Conservation (phyloP, 2,329 filamentous ascomycete species). For the Xylaria sp. region DNA sequence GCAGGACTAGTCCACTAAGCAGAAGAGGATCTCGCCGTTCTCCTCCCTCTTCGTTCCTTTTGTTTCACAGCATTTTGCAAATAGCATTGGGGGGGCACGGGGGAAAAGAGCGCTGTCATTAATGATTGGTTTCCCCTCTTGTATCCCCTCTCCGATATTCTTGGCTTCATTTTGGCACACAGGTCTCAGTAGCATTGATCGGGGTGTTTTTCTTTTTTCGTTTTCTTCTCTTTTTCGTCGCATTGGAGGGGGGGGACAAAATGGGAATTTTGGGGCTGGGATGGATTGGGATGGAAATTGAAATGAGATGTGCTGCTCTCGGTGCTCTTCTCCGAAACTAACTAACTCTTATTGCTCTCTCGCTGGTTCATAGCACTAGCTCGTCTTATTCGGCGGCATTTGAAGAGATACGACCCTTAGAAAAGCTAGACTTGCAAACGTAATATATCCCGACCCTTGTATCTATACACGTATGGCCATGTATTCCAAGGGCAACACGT, state of each 20-base stretch:
- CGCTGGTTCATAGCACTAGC: neutral
- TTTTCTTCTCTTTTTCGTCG: neutral
- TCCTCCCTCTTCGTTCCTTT: neutral
- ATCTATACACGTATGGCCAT: too few relatives aligned
- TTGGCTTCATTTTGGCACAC: neutral
- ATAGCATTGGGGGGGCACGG: neutral
- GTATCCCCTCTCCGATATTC: neutral
- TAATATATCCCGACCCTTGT: constrained; percentile 12
- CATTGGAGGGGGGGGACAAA: neutral
- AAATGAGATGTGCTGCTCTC: neutral
- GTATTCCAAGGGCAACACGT: too few relatives aligned
- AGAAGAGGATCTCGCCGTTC: too few relatives aligned
- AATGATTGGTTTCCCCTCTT: neutral
- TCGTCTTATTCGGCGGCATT: too few relatives aligned
- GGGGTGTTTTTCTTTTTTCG: constrained; percentile 8
- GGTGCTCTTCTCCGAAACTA: neutral
- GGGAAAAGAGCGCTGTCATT: neutral
- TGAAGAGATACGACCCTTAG: too few relatives aligned
- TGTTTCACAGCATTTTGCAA: constrained; percentile 4
- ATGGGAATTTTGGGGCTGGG: constrained; percentile 5
- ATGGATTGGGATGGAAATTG: constrained; percentile 3
- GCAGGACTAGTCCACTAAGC: too few relatives aligned
- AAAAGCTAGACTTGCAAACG: constrained; percentile 5
- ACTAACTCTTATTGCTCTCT: neutral
- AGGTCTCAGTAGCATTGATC: constrained; percentile 18